Conservation (phyloP, 2,329 filamentous ascomycete species). For the Mycosphaerella arachidis region DNA sequence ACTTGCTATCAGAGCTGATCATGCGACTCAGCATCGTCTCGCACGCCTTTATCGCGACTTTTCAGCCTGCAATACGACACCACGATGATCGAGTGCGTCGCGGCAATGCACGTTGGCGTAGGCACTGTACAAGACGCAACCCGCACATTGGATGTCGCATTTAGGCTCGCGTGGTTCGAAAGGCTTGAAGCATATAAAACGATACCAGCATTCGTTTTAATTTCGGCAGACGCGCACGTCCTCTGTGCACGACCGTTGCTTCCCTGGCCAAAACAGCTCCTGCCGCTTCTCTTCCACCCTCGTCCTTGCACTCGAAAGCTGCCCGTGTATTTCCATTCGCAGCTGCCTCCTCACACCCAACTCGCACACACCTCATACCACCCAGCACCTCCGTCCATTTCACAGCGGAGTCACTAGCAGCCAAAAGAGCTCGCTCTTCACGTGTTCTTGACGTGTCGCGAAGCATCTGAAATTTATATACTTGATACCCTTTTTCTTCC, state of each 20-base stretch:
- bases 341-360: background rate
- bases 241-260: background rate
- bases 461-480: background rate
- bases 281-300: background rate
- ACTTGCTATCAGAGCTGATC: background rate
- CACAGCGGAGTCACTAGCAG: background rate
- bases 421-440: background rate
- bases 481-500: background rate
- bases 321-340: background rate
- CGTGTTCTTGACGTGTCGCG: conserved; percentile 3
- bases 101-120: background rate
- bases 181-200: too few species aligned
- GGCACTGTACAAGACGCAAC: background rate
- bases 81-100: background rate
- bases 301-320: background rate
- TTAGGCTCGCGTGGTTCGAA: background rate
- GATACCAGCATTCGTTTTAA: too few species aligned
- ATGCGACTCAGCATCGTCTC: background rate
- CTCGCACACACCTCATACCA: background rate
- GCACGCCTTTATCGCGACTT: background rate
- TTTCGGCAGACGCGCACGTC: background rate
- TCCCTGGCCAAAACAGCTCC: too few species aligned
- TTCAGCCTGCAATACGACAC: background rate
- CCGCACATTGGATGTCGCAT: background rate
- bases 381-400: background rate